These are phyloP conservation scores for Ophiosphaerella korrae DNA, from an alignment of 2,329 filamentous ascomycete genomes.

Conservation along the genomic window DNA sequence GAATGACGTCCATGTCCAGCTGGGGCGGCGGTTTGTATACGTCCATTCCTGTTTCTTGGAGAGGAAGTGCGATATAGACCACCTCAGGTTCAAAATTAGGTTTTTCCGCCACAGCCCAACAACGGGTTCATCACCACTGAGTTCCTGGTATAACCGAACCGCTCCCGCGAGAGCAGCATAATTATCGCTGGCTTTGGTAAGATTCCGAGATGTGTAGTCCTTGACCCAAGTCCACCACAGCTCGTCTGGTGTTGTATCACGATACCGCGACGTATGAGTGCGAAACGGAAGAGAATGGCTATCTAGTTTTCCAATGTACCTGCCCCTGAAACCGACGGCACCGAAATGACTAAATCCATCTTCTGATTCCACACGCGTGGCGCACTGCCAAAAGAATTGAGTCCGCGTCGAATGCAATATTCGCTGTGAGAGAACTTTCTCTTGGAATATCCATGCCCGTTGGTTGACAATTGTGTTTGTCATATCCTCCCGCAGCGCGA, in stretches of 20 bases:
- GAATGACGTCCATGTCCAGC: not conserved
- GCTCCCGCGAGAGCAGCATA: slow-evolving; percentile 4
- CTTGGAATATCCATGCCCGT: slow-evolving; percentile 8
- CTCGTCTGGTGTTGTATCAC: not conserved
- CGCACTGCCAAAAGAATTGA: slow-evolving; percentile 7
- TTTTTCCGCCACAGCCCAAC: not conserved
- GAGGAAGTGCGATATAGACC: not conserved
- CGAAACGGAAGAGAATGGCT: not conserved
- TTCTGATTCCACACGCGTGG: not conserved
- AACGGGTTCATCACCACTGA: not conserved
- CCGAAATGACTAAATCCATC: not conserved
- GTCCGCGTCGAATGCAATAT: slow-evolving; percentile 1
- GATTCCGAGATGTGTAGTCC: not conserved
- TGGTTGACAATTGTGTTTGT: too few relatives aligned
- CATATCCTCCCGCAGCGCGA: not conserved
- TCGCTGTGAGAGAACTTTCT: slow-evolving; percentile 1
- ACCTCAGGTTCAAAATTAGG: not conserved
- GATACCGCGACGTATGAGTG: not conserved
- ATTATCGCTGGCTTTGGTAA: not conserved
- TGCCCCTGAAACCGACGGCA: not conserved
- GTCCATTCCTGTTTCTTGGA: too few relatives aligned
- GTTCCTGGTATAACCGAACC: slow-evolving; percentile 1
- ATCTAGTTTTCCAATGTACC: not conserved
- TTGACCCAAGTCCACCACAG: not conserved
- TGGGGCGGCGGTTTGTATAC: not conserved